Conservation (phyloP, 75 land plant genomes). For the Pinus taeda region DNA sequence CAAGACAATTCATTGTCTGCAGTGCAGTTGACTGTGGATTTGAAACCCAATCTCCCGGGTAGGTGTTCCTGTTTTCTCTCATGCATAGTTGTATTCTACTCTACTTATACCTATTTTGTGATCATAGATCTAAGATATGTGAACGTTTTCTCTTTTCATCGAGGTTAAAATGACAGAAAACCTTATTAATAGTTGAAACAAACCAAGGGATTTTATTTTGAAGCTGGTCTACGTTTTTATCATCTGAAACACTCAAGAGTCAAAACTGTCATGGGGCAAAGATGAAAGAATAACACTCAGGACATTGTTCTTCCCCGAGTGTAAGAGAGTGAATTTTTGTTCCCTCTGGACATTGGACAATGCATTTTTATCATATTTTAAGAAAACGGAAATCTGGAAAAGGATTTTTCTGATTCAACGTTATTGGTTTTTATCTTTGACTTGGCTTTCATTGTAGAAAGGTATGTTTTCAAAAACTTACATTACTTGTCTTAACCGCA, state of each 20-base stretch:
- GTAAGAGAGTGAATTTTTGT: too few relatives aligned
- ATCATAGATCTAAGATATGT: background rate
- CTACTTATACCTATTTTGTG: background rate
- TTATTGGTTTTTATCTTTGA: background rate
- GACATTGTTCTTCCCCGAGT: too few relatives aligned
- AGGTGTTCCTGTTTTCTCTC: conserved; percentile 13
- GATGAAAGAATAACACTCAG: too few relatives aligned
- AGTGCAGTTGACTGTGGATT: conserved; percentile 80
- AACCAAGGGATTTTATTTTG: background rate
- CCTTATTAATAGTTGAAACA: background rate
- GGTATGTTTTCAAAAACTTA: background rate
- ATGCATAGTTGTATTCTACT: background rate
- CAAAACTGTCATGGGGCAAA: too few relatives aligned
- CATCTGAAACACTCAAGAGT: background rate
- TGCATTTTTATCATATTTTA: background rate
- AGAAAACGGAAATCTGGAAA: background rate
- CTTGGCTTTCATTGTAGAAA: background rate
- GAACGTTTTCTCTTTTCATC: background rate
- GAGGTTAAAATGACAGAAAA: background rate
- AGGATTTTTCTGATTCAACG: background rate
- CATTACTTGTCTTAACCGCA: too few relatives aligned
- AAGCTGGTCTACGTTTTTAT: background rate
- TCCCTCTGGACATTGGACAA: too few relatives aligned
- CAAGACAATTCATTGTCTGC: conserved; percentile 49
- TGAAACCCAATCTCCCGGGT: conserved; percentile 88